Percentiles rank a stretch among this genome's conserved stretches.
phyloP scores from a whole-genome alignment of 2,329 filamentous ascomycete species.

The Pyricularia pennisetigena region DNA sequence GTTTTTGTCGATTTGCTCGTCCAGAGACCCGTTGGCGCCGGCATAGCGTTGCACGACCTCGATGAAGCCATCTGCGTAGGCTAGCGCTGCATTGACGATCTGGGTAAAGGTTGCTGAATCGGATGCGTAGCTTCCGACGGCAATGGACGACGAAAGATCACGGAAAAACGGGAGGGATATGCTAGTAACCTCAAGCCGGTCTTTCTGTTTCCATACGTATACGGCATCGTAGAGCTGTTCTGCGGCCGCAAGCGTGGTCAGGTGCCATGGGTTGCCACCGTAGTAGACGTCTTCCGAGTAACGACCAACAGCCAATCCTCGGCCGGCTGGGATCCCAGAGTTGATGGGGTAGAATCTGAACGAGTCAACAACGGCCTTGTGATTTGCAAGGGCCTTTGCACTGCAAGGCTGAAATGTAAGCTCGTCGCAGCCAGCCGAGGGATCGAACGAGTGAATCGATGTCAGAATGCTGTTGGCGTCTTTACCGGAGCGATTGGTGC shows the following conservation, averaged over 20 bases:
- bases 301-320: conserved; percentile 53
- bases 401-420: conserved; percentile 73
- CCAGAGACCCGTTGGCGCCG: conserved; percentile 48
- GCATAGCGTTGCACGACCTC: conserved; percentile 54
- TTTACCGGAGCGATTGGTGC: conserved; percentile 54
- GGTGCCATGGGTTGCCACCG: conserved; percentile 74
- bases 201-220: conserved; percentile 56
- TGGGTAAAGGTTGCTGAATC: conserved; percentile 35
- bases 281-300: conserved; percentile 68
- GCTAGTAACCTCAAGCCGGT: conserved; percentile 53
- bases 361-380: conserved; percentile 65
- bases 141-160: conserved; percentile 47
- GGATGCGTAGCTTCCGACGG: conserved; percentile 51
- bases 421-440: conserved; percentile 53
- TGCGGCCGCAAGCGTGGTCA: conserved; percentile 66
- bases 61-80: conserved; percentile 53
- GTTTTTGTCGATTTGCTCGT: conserved; percentile 55
- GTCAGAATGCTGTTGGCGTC: conserved; percentile 62
- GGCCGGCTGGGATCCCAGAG: conserved; percentile 46
- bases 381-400: conserved; percentile 58
- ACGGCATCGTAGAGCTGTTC: conserved; percentile 73
- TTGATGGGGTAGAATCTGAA: conserved; percentile 71
- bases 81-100: conserved; percentile 45
- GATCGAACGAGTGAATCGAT: conserved; percentile 62
- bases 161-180: conserved; percentile 64